Evolutionary conservation across 305 asterid genomes (phyloP), one percentile per base, ranked within the genome.

Genomic region (Fraxinus baroniana): DNA sequence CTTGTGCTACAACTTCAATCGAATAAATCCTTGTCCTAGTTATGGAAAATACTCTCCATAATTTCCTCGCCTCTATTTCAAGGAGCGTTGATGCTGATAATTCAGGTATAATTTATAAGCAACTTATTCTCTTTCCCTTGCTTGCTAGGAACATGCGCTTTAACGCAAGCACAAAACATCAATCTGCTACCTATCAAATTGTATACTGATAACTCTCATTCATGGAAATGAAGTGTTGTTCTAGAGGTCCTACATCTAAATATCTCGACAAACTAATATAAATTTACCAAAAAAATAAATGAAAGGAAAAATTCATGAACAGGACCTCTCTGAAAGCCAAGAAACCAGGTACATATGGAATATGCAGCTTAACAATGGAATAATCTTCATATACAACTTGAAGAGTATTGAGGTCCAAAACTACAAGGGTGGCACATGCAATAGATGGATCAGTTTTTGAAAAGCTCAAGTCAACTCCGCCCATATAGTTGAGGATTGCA

Each of bases 401-500:
- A 35, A 91, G 91, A 28, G 94, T 88, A 12, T 79, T 60, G 13
- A 92, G 70, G 33, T 95, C 94, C 87, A 95, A 77, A 68, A 95
- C 92, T 84, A 89, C 92, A 36, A 90, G 88, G 36, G 87, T 84
- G 6, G 92, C 98, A 77, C 98, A 94, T 0, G 98, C 98, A 83
- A 91, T 81, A 30, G 93, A 89, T 2, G 95, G 89, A 57, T 95
- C 94, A 20, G 81, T 85, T 82, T 89, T 95, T 7, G 94, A 88
- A 87, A 95, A 95, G 78, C 97, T 95, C 89, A 94, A 82, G 92
- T 95, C 98, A 85, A 92, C 98, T 41, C 98, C 98, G 52, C 94
- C 98, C 37, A 94, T 92, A 57, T 87, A 90, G 68, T 82, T 91
- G 85, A 95, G 87, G 83, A 79, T 57, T 66, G 84, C 86, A 55